Evolutionary conservation across 73 alveolate genomes (phyloP), one percentile per base, ranked within the genome.

Genomic region (Chromera velia): DNA sequence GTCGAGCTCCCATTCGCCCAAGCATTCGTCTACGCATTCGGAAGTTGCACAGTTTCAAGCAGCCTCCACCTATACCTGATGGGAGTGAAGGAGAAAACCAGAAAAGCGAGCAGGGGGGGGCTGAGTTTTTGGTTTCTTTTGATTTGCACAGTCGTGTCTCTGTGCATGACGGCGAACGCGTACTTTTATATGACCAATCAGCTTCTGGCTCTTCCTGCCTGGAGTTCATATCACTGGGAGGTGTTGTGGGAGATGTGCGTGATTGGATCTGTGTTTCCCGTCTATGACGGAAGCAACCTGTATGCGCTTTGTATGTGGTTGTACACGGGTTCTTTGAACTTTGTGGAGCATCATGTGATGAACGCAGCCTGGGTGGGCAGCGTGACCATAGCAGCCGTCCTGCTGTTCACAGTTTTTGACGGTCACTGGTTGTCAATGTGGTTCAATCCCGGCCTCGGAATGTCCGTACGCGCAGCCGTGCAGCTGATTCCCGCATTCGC

Each of bases 361-460:
- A 74, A 74, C 34, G 81, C 81, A 0, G 81, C 33, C 24, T 74
- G 81, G 81, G n/a, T n/a, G n/a, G n/a, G n/a, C n/a, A n/a, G n/a
- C n/a, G n/a, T n/a, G n/a, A n/a, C n/a, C n/a, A n/a, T n/a, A n/a
- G n/a, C n/a, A n/a, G n/a, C n/a, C n/a, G n/a, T n/a, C n/a, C n/a
- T n/a, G n/a, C n/a, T n/a, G n/a, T n/a, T n/a, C n/a, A n/a, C n/a
- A n/a, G n/a, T n/a, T n/a, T n/a, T n/a, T n/a, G n/a, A n/a, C n/a
- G n/a, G n/a, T n/a, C n/a, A n/a, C n/a, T n/a, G n/a, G n/a, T n/a
- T n/a, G n/a, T n/a, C n/a, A n/a, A n/a, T n/a, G n/a, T n/a, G n/a
- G n/a, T n/a, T n/a, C n/a, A n/a, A n/a, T n/a, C n/a, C n/a, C n/a
- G 81, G n/a, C n/a, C n/a, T n/a, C n/a, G n/a, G n/a, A n/a, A n/a